Percentiles rank a stretch among this genome's conserved stretches.
Conservation (phyloP, 106 monocot genomes). For the Acanthochlamys bracteata region DNA sequence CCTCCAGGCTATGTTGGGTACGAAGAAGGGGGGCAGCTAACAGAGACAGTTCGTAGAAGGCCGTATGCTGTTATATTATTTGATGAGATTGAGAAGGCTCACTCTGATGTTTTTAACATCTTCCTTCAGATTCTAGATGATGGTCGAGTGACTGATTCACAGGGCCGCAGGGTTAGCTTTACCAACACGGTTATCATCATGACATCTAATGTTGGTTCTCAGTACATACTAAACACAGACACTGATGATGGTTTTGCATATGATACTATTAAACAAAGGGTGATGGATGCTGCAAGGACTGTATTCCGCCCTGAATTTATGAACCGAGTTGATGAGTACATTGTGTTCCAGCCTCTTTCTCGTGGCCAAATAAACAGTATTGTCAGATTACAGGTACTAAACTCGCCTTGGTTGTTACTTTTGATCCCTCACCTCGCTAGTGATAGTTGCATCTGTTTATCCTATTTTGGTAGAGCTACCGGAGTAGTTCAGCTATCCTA, state of each 20-base stretch:
- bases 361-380: conserved; percentile 86
- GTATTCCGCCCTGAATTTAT: conserved; percentile 97
- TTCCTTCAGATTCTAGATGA: conserved; percentile 99
- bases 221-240: conserved; percentile 74
- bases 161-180: conserved; percentile 83
- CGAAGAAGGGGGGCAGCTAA: conserved; percentile 95
- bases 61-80: conserved; percentile 92
- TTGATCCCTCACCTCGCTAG: too few relatives aligned
- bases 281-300: conserved; percentile 86
- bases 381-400: conserved; percentile 78
- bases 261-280: conserved; percentile 74
- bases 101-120: conserved; percentile 94
- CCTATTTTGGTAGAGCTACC: too few relatives aligned
- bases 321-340: conserved; percentile 96
- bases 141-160: conserved; percentile 94
- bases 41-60: conserved; percentile 74
- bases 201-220: conserved; percentile 99
- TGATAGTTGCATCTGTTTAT: too few relatives aligned
- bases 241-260: conserved; percentile 57
- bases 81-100: conserved; percentile 99
- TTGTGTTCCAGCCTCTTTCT: conserved; percentile 92
- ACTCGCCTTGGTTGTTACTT: background rate
- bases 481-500: too few relatives aligned
- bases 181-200: conserved; percentile 97
- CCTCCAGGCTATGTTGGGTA: conserved; percentile 98